Conservation (phyloP, 176 grass and related monocot genomes). For the Alloteropsis semialata region DNA sequence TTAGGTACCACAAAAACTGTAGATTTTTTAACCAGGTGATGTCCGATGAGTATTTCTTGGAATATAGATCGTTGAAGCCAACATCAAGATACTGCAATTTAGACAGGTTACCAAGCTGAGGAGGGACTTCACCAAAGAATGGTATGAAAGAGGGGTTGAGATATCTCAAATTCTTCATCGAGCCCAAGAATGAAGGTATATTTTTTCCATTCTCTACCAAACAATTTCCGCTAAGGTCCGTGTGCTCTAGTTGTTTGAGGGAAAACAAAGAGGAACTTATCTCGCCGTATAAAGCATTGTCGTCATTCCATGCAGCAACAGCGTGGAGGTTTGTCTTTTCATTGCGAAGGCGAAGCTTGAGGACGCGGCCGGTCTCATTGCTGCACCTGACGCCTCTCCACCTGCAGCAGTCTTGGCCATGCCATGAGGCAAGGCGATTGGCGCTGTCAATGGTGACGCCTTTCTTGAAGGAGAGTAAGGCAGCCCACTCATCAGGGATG, state of each 20-base stretch:
- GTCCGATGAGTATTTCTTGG: not conserved
- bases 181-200: not conserved
- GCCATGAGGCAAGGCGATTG: slow-evolving; percentile 17
- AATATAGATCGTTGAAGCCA: too few species aligned
- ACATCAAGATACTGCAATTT: too few species aligned
- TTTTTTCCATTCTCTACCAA: not conserved
- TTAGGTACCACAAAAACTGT: not conserved
- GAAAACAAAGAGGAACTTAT: slow-evolving; percentile 30
- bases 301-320: fast-evolving
- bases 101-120: too few species aligned
- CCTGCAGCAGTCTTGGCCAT: slow-evolving; percentile 20
- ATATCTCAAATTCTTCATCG: slow-evolving; percentile 12
- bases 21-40: not conserved
- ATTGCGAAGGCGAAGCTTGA: slow-evolving; percentile 27
- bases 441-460: not conserved
- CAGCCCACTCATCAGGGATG: not conserved
- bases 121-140: not conserved
- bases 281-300: not conserved
- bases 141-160: slow-evolving; percentile 5
- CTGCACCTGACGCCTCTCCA: slow-evolving; percentile 37
- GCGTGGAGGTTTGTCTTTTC: not conserved
- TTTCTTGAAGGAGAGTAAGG: slow-evolving; percentile 35
- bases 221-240: slow-evolving; percentile 39
- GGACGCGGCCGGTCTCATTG: slow-evolving; percentile 28
- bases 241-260: slow-evolving; percentile 7